phyloP scores from a whole-genome alignment of 2,329 filamentous ascomycete genomes.

The Ilyonectria robusta region DNA sequence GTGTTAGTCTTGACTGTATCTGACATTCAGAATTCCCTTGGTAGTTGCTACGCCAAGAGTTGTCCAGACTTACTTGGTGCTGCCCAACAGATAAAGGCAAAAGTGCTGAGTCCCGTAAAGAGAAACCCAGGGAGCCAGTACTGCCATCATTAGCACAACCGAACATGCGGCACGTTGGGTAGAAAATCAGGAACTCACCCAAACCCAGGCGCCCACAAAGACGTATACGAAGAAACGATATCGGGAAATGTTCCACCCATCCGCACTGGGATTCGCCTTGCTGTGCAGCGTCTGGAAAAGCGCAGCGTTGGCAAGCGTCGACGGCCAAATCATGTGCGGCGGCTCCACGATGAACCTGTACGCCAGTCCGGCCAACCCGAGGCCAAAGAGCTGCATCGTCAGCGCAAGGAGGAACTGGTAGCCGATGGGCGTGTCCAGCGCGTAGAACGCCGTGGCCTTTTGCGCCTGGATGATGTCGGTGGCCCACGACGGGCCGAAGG shows the following conservation, averaged over 20 bases:
- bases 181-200: conserved; percentile 9
- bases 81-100: conserved; percentile 36
- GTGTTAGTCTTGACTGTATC: background rate
- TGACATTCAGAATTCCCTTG: background rate
- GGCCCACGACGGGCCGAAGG: conserved; percentile 59
- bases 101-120: conserved; percentile 31
- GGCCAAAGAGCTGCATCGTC: conserved; percentile 56
- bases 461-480: conserved; percentile 63
- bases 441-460: conserved; percentile 52
- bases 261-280: conserved; percentile 52
- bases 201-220: conserved; percentile 26
- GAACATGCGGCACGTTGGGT: background rate
- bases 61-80: conserved; percentile 24
- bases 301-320: conserved; percentile 55
- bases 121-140: conserved; percentile 33
- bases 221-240: conserved; percentile 56
- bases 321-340: conserved; percentile 56
- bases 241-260: conserved; percentile 56
- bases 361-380: conserved; percentile 56
- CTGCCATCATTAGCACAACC: background rate
- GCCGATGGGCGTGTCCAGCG: conserved; percentile 55
- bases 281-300: conserved; percentile 56
- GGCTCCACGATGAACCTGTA: conserved; percentile 55
- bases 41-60: background rate
- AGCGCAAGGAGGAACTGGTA: conserved; percentile 56